Conservation (phyloP, 1,284 basidiomycete genomes). For the Moesziomyces antarcticus region DNA sequence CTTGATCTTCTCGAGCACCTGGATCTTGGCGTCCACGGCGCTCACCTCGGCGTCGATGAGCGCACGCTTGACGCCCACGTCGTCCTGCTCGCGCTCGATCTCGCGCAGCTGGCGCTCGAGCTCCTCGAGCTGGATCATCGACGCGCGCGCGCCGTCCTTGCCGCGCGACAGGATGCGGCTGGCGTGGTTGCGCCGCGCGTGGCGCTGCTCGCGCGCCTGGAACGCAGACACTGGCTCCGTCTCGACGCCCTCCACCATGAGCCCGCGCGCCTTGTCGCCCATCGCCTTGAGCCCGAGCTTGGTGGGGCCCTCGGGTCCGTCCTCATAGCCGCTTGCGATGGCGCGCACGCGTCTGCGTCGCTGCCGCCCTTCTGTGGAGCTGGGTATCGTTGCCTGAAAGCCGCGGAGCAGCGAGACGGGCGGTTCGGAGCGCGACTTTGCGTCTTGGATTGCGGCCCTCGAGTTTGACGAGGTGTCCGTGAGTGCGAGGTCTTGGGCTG, state of each 20-base stretch:
- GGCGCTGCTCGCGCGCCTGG: conserved; percentile 47
- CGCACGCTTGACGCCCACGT: conserved; percentile 52
- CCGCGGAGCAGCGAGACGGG: conserved; percentile 64
- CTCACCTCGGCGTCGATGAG: conserved; percentile 54
- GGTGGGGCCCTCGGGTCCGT: conserved; percentile 45
- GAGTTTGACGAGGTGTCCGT: conserved; percentile 10
- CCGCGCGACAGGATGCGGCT: conserved; percentile 46
- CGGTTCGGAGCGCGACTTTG: conserved; percentile 30
- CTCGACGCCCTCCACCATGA: conserved; percentile 50
- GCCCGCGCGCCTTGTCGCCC: conserved; percentile 59
- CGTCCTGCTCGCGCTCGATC: conserved; percentile 59
- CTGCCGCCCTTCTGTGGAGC: conserved; percentile 51
- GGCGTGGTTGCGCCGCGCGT: conserved; percentile 43
- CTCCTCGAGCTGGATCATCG: conserved; percentile 55
- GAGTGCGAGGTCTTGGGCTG: conserved; percentile 48
- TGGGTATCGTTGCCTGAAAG: conserved; percentile 65
- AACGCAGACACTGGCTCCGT: conserved; percentile 38
- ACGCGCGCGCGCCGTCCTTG: conserved; percentile 32
- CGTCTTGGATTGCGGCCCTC: conserved; percentile 27
- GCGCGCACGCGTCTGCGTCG: conserved; percentile 57
- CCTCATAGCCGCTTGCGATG: conserved; percentile 44
- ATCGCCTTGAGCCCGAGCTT: conserved; percentile 59
- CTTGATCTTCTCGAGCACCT: conserved; percentile 83
- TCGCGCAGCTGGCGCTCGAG: conserved; percentile 62
- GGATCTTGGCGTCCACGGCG: conserved; percentile 66